Evolutionary conservation across 176 grass and related monocot genomes (phyloP).

Genomic region (Paspalum notatum): DNA sequence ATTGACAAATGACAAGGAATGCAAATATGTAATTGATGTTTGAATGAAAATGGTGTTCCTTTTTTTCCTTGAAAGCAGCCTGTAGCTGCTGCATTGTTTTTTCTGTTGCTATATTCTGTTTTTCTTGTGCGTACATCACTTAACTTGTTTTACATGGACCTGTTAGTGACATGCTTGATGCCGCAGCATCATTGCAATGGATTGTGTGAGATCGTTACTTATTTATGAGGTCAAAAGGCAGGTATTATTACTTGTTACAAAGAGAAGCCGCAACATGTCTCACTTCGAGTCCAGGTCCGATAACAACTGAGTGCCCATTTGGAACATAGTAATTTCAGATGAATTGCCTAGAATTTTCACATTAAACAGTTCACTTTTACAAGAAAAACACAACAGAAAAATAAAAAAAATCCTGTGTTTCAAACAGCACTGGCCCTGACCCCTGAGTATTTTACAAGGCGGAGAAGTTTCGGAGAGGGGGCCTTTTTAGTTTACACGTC

Average conservation of each 20-base stretch:
- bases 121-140: background rate
- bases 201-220: background rate
- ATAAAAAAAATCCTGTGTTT: too few species aligned
- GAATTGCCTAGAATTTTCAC: too few species aligned
- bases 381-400: too few species aligned
- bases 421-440: too few species aligned
- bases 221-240: background rate
- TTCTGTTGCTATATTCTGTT: background rate
- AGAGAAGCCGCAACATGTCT: background rate
- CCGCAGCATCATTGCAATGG: background rate
- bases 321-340: too few species aligned
- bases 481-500: background rate
- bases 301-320: background rate
- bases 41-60: background rate
- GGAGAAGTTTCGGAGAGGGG: background rate
- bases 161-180: background rate
- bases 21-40: background rate
- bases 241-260: background rate
- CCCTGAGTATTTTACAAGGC: constrained; percentile 1
- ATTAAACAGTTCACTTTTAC: too few species aligned
- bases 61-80: background rate
- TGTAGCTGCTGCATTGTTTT: background rate
- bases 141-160: background rate
- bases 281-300: background rate
- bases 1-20: background rate